Evolutionary conservation across 148 eudicot genomes (phyloP), one percentile per base, ranked within the genome.

Genomic region (Nyssa sinensis): DNA sequence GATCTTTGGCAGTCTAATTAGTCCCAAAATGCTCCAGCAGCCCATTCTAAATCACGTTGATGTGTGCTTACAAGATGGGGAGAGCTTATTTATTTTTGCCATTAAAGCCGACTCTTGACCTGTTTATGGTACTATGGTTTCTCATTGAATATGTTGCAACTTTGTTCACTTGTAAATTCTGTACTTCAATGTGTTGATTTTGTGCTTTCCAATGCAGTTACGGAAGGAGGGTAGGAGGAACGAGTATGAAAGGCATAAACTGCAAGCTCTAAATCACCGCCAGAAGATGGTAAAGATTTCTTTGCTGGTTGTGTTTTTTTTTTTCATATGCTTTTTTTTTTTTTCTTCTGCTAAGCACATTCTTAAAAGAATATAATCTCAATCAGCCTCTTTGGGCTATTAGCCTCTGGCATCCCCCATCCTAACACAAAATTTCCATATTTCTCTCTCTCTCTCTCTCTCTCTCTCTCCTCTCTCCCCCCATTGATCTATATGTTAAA

Each of bases 211-310:
- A 35, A 33, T 70, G 70, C 90, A 95, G 99, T 74, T 95, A 74
- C 82, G 89, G 80, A 95, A 95, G 80, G 99, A 95, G 72, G 99
- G 99, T 67, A 84, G 99, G 78, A 89, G 90, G 76, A 95, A 90
- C 31, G 99, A 95, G 77, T 95, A 91, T 77, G 99, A 95, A 85
- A 89, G 99, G 80, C 97, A 95, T 80, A 95, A 95, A 84, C 81
- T 95, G 17, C 96, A 88, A 83, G 98, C 99, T 61, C 65, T 95
- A 74, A 95, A 95, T 85, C 99, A 95, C 78, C 99, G 99, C 32
- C 99, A 95, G 80, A 95, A 95, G 82, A 78, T 86, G 93, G 99
- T 95, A 69, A 81, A 89, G 29, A 27, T 81, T 73, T 75, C 58
- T 65, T 53, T 62, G 44, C 34, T 55, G 27, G n/a, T 67, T 62